phyloP scores from a whole-genome alignment of 2,329 filamentous ascomycete genomes.

The Apiospora phragmitis region DNA sequence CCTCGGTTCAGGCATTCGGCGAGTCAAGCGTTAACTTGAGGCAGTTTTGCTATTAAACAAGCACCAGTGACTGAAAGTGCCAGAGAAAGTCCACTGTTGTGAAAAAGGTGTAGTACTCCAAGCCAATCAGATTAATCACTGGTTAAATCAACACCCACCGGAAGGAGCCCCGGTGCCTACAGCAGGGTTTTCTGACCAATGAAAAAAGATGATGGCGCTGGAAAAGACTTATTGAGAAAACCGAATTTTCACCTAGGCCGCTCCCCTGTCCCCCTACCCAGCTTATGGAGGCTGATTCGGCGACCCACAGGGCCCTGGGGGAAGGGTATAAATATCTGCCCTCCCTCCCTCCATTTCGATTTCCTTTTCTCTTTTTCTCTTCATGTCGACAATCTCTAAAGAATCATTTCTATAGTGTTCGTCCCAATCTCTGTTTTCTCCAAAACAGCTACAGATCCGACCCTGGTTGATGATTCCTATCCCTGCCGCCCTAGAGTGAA shows the following conservation, averaged over 20 bases:
- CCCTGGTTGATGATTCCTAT: constrained; percentile 93
- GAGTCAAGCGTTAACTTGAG: background rate
- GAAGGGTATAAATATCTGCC: constrained; percentile 40
- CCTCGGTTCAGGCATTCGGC: background rate
- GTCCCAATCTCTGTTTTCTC: constrained; percentile 86
- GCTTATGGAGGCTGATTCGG: constrained; percentile 1
- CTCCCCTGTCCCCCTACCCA: background rate
- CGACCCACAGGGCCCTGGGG: background rate
- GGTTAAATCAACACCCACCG: background rate
- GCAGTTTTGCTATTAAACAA: background rate
- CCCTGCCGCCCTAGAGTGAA: constrained; percentile 91
- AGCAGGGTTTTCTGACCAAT: background rate
- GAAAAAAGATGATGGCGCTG: background rate
- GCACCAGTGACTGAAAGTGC: background rate
- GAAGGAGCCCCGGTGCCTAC: background rate
- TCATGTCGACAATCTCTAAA: constrained; percentile 61
- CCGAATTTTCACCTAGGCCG: background rate
- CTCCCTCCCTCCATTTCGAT: constrained; percentile 28
- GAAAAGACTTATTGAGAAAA: background rate
- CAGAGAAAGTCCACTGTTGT: background rate
- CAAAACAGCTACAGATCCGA: constrained; percentile 91
- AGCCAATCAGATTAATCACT: background rate
- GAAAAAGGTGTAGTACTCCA: background rate
- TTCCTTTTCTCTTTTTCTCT: constrained; percentile 40
- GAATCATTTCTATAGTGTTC: constrained; percentile 99